A percentile compares a stretch with the other conserved stretches of the same genome.
Conservation (phyloP, 352 stramenopile genomes). For the Phytophthora sp. region DNA sequence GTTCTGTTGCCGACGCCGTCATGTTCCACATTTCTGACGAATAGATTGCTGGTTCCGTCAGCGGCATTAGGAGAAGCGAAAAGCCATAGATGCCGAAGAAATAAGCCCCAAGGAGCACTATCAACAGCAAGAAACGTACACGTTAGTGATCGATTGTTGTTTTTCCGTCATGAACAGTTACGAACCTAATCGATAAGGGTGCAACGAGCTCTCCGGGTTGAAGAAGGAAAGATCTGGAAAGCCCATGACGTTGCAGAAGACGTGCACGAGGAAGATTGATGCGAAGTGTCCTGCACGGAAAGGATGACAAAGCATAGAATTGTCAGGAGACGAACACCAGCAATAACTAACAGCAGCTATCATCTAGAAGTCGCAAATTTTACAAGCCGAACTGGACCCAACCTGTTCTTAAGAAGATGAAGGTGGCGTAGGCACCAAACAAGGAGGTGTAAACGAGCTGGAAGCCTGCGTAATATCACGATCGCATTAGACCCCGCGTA, state of each 20-base stretch:
- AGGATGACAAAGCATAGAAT: not conserved
- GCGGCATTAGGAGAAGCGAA: conserved; percentile 69
- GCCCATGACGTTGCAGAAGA: conserved; percentile 97
- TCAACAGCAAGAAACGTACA: conserved; percentile 1
- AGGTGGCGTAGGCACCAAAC: conserved; percentile 95
- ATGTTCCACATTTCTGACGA: conserved; percentile 83
- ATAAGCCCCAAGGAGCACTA: conserved; percentile 82
- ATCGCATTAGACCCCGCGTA: conserved; percentile 10
- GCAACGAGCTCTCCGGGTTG: conserved; percentile 74
- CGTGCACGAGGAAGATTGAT: conserved; percentile 90
- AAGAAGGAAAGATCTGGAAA: conserved; percentile 92
- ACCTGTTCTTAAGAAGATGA: conserved; percentile 92
- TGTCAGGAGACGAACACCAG: conserved; percentile 1
- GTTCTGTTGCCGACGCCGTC: conserved; percentile 54
- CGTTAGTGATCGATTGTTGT: conserved; percentile 6
- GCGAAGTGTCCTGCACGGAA: conserved; percentile 75
- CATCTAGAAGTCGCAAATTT: not conserved
- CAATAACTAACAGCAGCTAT: not conserved
- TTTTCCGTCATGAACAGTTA: not conserved
- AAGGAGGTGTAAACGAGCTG: conserved; percentile 96
- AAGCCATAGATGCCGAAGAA: conserved; percentile 88
- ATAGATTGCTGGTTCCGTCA: conserved; percentile 84
- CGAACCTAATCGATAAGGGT: conserved; percentile 76
- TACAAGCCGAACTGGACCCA: no score
- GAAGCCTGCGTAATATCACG: conserved; percentile 61